Percentiles rank a stretch among this genome's conserved stretches.
Conservation (phyloP, 2,329 filamentous ascomycete species). For the Dactylellina sp. region DNA sequence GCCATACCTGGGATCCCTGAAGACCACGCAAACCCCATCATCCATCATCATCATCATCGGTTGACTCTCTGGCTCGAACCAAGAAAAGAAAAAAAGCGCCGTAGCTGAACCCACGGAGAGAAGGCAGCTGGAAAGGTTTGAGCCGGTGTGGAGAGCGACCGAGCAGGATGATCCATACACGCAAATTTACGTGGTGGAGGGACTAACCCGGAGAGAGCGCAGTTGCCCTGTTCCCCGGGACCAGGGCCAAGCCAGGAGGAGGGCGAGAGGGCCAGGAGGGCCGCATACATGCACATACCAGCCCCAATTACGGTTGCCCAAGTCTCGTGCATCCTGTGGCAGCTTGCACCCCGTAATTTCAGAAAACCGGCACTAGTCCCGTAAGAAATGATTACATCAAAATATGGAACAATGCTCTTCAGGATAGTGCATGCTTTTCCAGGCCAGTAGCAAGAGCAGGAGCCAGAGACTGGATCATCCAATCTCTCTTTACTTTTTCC, state of each 20-base stretch:
- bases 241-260: conserved; percentile 44
- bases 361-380: conserved; percentile 55
- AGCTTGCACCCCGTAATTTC: conserved; percentile 56
- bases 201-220: conserved; percentile 28
- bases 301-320: conserved; percentile 53
- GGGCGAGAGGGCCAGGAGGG: neutral
- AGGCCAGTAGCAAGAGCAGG: conserved; percentile 55
- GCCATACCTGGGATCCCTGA: conserved; percentile 48
- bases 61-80: conserved; percentile 16
- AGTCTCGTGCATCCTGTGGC: conserved; percentile 56
- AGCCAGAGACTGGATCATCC: conserved; percentile 56
- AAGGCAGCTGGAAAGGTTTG: conserved; percentile 33
- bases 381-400: conserved; percentile 56
- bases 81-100: conserved; percentile 21
- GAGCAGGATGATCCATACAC: conserved; percentile 51
- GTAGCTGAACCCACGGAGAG: conserved; percentile 20
- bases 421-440: conserved; percentile 56
- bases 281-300: conserved; percentile 50
- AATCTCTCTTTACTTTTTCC: conserved; percentile 54
- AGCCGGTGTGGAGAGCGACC: conserved; percentile 29
- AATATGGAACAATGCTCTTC: conserved; percentile 56
- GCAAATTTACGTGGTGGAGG: conserved; percentile 54
- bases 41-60: too few relatives aligned
- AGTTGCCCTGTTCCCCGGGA: conserved; percentile 12
- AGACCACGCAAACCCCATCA: conserved; percentile 45